Evolutionary conservation across 164 flowering plant species (phyloP), one percentile per base, ranked within the genome.

Genomic region (Akebia trifoliata): DNA sequence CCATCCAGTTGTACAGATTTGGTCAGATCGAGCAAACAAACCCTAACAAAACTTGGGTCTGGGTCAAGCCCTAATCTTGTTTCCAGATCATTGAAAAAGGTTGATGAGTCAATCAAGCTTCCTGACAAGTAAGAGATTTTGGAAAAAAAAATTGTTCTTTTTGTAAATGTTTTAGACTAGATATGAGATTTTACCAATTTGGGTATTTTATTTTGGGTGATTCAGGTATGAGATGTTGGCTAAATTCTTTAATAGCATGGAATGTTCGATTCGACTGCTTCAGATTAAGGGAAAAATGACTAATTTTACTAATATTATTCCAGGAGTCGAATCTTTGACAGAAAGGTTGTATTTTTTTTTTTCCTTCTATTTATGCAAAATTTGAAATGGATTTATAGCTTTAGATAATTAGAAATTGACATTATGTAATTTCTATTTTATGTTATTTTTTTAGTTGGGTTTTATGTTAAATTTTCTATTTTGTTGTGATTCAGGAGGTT

Each of bases 261-360:
- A 75, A 63, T 69, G 72, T 58, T 76, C 87, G 56, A 77, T 87
- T 52, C 69, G 86, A 56, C 46, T 87, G 70, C 77, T 81, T 31
- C 71, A 69, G 22, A 25, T 81, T 74, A 87, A 78, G 72, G 69
- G 88, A 9, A 70, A 68, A 8, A 29, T 58, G 35, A 34, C 86
- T 1, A 69, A 74, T 4, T 85, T 90, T 50, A 35, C 83, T 0
- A 90, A 79, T 34, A 75, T 93, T 42, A 54, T 71, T 37, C 59
- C 67, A 0, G 62, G 72, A 54, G 54, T 93, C 3, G 80, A 84
- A 72, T 54, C 68, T 32, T 58, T 90, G 28, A 84, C 90, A 8
- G 85, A 85, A n/a, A 81, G 94, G 99, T 92, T 77, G n/a, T n/a
- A n/a, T n/a, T n/a, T n/a, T n/a, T n/a, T n/a, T 3, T 4, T 39